phyloP scores from a whole-genome alignment of 371 early-diverging fungal genomes.

The Spraguea lophii region DNA sequence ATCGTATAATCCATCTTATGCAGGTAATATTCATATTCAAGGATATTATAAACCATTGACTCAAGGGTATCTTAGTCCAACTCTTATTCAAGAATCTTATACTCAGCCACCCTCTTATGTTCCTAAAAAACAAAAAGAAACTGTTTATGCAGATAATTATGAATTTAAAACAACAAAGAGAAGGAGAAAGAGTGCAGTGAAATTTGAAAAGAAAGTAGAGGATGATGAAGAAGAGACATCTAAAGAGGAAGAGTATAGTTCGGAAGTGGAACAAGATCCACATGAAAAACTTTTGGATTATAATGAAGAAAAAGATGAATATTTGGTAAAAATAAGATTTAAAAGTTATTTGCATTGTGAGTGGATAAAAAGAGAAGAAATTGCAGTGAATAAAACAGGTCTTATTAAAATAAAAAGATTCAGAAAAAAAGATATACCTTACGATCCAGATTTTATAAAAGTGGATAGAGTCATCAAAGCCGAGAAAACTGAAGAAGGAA shows the following conservation, averaged over 20 bases:
- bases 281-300: constrained; percentile 41
- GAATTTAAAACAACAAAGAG: not conserved
- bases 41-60: not conserved
- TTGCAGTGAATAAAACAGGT: constrained; percentile 36
- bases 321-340: constrained; percentile 40
- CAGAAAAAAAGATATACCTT: constrained; percentile 7
- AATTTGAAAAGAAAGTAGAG: not conserved
- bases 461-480: constrained; percentile 42
- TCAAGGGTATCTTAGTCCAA: too few species aligned
- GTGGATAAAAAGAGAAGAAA: constrained; percentile 29
- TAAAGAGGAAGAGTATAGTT: constrained; percentile 1
- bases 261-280: constrained; percentile 33
- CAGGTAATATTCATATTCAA: not conserved
- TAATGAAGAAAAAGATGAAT: constrained; percentile 28
- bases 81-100: too few species aligned
- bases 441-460: constrained; percentile 37
- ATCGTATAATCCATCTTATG: not conserved
- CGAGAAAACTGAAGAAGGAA: constrained; percentile 36
- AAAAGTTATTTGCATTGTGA: constrained; percentile 45
- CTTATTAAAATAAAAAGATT: constrained; percentile 42
- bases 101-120: not conserved
- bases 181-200: constrained; percentile 2
- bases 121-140: not conserved
- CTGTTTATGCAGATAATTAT: not conserved
- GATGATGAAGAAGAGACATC: not conserved